Evolutionary conservation across 352 stramenopile species (phyloP), one percentile per base, ranked within the genome.

Genomic region (Blastocystis sp.): DNA sequence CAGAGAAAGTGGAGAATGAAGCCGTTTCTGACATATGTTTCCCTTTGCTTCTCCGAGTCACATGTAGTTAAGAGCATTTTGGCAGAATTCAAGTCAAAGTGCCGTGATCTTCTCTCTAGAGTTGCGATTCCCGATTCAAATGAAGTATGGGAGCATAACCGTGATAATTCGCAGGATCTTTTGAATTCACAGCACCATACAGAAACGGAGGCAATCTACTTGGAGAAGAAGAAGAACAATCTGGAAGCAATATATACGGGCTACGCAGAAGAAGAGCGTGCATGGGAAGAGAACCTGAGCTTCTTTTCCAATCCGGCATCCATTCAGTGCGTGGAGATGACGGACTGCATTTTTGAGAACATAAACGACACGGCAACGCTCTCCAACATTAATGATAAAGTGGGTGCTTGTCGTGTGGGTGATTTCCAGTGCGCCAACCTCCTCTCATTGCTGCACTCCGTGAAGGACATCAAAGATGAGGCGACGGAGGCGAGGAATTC

Each of bases 271-370:
- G 74, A 84, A 34, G 69, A 84, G 45, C 11, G 52, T 28, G 74
- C 74, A 38, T 84, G 74, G 74, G 74, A 84, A 0, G 56, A 84
- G n/a, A 84, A 84, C 56, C 10, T 84, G 7, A 21, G n/a, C 34
- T 84, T 84, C 60, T 84, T 84, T 38, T 69, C 65, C 21, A 67
- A 41, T 23, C 74, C 74, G 0, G 21, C 69, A 2, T 84, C 74
- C 66, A 19, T 84, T n/a, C 65, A 53, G 14, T 52, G 28, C 48
- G 52, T 67, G 34, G 56, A 62, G 53, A 38, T 62, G 38, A 19
- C 9, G 52, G 74, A 84, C n/a, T 84, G 74, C 69, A 45, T 59
- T 38, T 84, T 84, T 70, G 74, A 84, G 21, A 34, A 62, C 21
- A 7, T 84, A n/a, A 69, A 84, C 61, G 74, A 84, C 48, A 69